Percentiles rank a stretch among this genome's conserved stretches.
phyloP scores from a whole-genome alignment of 352 stramenopile species.

The Phytopythium helicoides region DNA sequence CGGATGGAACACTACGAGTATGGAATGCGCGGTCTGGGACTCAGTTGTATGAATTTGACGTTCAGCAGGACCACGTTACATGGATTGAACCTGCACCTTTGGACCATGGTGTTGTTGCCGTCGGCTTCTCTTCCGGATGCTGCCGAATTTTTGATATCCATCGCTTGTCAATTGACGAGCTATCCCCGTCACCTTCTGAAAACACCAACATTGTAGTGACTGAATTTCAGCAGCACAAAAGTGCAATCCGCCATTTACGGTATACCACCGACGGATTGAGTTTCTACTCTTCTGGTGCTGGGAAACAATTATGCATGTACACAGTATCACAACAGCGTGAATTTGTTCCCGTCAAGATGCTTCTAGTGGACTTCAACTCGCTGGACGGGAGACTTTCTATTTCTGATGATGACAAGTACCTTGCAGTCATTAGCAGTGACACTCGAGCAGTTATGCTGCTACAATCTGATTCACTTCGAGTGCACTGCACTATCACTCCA shows the following conservation, averaged over 20 bases:
- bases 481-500: constrained; percentile 33
- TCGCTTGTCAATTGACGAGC: constrained; percentile 2
- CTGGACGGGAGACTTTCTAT: constrained; percentile 31
- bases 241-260: constrained; percentile 48
- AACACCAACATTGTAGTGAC: constrained; percentile 30
- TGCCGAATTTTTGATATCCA: constrained; percentile 85
- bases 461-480: constrained; percentile 32
- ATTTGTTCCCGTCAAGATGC: constrained; percentile 68
- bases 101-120: constrained; percentile 43
- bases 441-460: constrained; percentile 31
- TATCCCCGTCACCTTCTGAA: background rate
- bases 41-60: constrained; percentile 86
- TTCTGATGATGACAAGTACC: constrained; percentile 35
- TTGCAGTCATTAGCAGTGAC: constrained; percentile 31
- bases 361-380: constrained; percentile 43
- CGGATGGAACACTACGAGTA: constrained; percentile 82
- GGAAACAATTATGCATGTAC: constrained; percentile 71
- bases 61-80: constrained; percentile 60
- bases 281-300: constrained; percentile 48
- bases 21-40: constrained; percentile 64
- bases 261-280: constrained; percentile 42
- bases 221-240: constrained; percentile 88
- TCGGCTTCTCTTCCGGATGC: constrained; percentile 77
- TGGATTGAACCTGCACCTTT: constrained; percentile 48
- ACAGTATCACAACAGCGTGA: constrained; percentile 32